Evolutionary conservation across 345 rosid species (phyloP), one percentile per base, ranked within the genome.

Genomic region (Syzygium oleosum): DNA sequence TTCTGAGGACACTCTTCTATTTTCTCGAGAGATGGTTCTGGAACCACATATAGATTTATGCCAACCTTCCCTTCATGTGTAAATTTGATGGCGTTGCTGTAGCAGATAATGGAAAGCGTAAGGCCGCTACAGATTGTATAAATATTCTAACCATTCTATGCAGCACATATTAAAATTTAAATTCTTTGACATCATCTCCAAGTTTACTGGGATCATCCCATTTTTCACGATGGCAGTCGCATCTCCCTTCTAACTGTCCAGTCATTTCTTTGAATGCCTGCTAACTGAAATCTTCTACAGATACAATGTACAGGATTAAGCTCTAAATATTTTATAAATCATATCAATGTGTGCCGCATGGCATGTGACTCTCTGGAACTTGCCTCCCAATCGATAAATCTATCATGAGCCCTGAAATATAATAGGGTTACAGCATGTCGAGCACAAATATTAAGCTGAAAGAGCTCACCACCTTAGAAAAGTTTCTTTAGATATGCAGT

Each of bases 11-110:
- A 87, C 85, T 87, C 92, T 89, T 92, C 92, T 51, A 38, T 46
- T 51, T 91, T 92, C 41, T 87, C 93, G 51, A 88, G 89, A 43
- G 95, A 88, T 51, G 99, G 98, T 89, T 95, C 94, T 52, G 94
- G 88, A 89, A 95, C 92, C 86, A 95, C 95, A 79, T 92, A 90
- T 84, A 96, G 94, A 80, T 94, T 95, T 90, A 97, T 94, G 68
- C 98, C 99, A 52, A 96, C 98, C 91, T 93, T 93, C 85, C 99
- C 99, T 91, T 98, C 95, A 90, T 95, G 99, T 21, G 99, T 98
- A 85, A 98, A 98, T 91, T 98, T 98, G 89, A 98, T 93, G 1
- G 99, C 99, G 86, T 98, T 98, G 94, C 98, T 98, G 95, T 86
- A 86, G 88, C 65, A 84, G 53, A 56, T 13, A 84, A 80, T 6